These are phyloP conservation scores for Monosporascus sp. DNA, from an alignment of 2,329 filamentous ascomycete genomes.

Conservation along the genomic window DNA sequence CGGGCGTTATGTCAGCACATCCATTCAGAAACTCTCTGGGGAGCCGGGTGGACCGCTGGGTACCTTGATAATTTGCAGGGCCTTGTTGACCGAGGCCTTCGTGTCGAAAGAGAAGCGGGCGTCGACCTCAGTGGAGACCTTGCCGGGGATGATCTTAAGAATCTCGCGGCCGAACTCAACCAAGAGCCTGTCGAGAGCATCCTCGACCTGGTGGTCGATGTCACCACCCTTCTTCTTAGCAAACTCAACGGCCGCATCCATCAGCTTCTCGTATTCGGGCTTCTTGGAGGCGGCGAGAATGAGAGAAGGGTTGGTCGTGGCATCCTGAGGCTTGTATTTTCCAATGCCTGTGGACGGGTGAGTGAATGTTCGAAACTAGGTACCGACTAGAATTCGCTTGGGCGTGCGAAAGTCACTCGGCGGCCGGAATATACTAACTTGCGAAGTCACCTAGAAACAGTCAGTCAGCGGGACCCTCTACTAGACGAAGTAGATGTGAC, in stretches of 20 bases:
- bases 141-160: slow-evolving; percentile 91
- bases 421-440: slow-evolving; percentile 49
- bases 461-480: slow-evolving; percentile 23
- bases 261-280: slow-evolving; percentile 87
- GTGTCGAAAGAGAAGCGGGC: slow-evolving; percentile 94
- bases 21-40: background rate
- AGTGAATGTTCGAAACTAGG: slow-evolving; percentile 2
- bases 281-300: slow-evolving; percentile 99
- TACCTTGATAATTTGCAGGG: slow-evolving; percentile 92
- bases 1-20: slow-evolving; percentile 5
- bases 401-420: background rate
- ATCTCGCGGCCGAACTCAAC: slow-evolving; percentile 99
- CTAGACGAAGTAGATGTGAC: slow-evolving; percentile 2
- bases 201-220: slow-evolving; percentile 79
- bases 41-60: too few relatives aligned
- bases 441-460: slow-evolving; percentile 63
- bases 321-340: slow-evolving; percentile 99
- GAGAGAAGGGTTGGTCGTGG: slow-evolving; percentile 98
- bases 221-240: slow-evolving; percentile 70
- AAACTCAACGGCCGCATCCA: slow-evolving; percentile 78
- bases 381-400: slow-evolving; percentile 16
- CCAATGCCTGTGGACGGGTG: slow-evolving; percentile 65
- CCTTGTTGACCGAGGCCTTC: slow-evolving; percentile 88
- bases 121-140: slow-evolving; percentile 98
- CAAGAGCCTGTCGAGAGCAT: slow-evolving; percentile 85